phyloP scores from a whole-genome alignment of 305 asterid genomes.

The Rubia balearica region DNA sequence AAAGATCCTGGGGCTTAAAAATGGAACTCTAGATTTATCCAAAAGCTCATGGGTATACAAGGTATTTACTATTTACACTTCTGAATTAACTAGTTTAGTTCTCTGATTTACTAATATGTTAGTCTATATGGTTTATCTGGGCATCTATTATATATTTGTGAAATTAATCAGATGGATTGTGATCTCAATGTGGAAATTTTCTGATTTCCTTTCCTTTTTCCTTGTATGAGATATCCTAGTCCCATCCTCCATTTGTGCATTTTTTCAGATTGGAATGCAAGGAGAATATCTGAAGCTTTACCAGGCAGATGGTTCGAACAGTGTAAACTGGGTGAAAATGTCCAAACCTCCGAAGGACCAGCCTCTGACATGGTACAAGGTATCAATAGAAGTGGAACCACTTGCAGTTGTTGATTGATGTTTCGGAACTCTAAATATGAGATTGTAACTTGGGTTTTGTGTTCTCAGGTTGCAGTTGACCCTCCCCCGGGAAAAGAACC shows the following conservation, averaged over 20 bases:
- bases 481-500: slow-evolving; percentile 81
- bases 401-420: too few species aligned
- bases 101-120: not conserved
- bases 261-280: slow-evolving; percentile 58
- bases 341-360: slow-evolving; percentile 61
- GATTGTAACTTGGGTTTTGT: not conserved
- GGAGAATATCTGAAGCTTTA: slow-evolving; percentile 63
- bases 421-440: not conserved
- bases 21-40: slow-evolving; percentile 59
- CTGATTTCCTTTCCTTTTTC: not conserved
- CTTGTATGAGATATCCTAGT: slow-evolving; percentile 5
- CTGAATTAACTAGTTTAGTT: not conserved
- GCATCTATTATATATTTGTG: not conserved
- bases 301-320: slow-evolving; percentile 35
- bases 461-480: slow-evolving; percentile 57
- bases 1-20: slow-evolving; percentile 59
- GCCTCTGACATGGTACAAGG: slow-evolving; percentile 96
- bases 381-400: slow-evolving; percentile 17
- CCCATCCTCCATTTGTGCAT: slow-evolving; percentile 12
- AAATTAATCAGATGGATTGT: not conserved
- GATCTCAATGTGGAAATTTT: slow-evolving; percentile 4
- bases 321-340: slow-evolving; percentile 55
- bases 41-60: slow-evolving; percentile 57
- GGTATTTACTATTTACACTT: slow-evolving; percentile 30
- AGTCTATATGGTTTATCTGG: slow-evolving; percentile 5